Percentiles rank a stretch among this genome's conserved stretches.
These are phyloP conservation scores for Artemisia annua DNA, from an alignment of 129 eudicot species.

Conservation along the genomic window DNA sequence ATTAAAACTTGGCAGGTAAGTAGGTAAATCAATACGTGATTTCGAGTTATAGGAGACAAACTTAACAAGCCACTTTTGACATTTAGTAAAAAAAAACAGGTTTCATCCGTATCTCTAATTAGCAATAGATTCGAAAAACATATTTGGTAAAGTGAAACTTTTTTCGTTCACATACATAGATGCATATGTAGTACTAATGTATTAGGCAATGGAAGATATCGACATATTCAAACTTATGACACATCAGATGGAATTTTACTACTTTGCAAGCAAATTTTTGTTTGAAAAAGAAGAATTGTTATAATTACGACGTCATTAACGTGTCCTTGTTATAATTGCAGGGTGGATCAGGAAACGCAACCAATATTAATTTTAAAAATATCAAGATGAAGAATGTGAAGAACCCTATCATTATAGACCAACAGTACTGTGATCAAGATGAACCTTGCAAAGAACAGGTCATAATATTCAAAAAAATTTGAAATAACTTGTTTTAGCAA, in stretches of 20 bases:
- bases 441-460: conserved; percentile 70
- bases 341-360: conserved; percentile 94
- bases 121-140: too few species aligned
- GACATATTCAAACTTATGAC: background rate
- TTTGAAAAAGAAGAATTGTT: background rate
- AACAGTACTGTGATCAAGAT: conserved; percentile 71
- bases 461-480: background rate
- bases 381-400: conserved; percentile 58
- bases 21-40: background rate
- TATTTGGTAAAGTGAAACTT: background rate
- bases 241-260: background rate
- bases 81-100: too few species aligned
- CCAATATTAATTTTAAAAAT: conserved; percentile 65
- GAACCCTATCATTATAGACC: conserved; percentile 82
- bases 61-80: background rate
- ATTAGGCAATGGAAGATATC: background rate
- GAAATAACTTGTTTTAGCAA: too few species aligned
- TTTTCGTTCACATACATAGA: background rate
- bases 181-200: too few species aligned
- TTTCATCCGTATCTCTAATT: too few species aligned
- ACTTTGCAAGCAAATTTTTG: background rate
- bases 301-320: background rate
- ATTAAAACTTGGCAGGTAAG: conserved; percentile 90
- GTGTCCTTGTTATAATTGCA: conserved; percentile 9
- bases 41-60: background rate